These are phyloP conservation scores for Helicocarpus griseus DNA, from an alignment of 2,329 filamentous ascomycete genomes.

Conservation along the genomic window DNA sequence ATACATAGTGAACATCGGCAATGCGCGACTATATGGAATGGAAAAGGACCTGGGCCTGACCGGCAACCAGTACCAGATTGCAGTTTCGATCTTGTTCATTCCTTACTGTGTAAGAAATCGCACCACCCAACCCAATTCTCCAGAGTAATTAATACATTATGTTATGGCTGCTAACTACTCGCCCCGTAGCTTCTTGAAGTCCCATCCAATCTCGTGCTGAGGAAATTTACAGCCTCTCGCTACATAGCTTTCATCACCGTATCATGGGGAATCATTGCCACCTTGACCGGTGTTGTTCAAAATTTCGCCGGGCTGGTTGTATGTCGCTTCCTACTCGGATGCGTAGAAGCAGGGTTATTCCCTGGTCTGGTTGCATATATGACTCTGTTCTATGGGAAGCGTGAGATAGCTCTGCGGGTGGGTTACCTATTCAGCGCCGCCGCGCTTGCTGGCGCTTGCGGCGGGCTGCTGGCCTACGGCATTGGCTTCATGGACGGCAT, in stretches of 20 bases:
- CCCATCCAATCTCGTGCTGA: slow-evolving; percentile 55
- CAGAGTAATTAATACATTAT: no score
- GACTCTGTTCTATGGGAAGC: slow-evolving; percentile 67
- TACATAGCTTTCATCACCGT: slow-evolving; percentile 51
- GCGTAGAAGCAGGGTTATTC: slow-evolving; percentile 61
- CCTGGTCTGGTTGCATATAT: slow-evolving; percentile 60
- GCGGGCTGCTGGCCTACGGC: slow-evolving; percentile 63
- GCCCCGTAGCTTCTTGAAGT: slow-evolving; percentile 47
- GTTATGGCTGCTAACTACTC: slow-evolving; percentile 6
- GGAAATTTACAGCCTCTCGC: slow-evolving; percentile 51
- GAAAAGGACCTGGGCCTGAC: slow-evolving; percentile 52
- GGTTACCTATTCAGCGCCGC: slow-evolving; percentile 58
- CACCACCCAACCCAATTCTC: not conserved
- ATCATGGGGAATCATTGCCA: slow-evolving; percentile 43
- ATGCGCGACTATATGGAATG: slow-evolving; percentile 56
- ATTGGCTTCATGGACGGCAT: slow-evolving; percentile 65
- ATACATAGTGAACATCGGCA: slow-evolving; percentile 58
- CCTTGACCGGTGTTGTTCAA: slow-evolving; percentile 53
- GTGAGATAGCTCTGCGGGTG: slow-evolving; percentile 61
- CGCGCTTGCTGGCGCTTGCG: slow-evolving; percentile 61
- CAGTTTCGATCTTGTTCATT: slow-evolving; percentile 58
- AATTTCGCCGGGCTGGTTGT: slow-evolving; percentile 58
- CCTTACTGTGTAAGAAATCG: slow-evolving; percentile 44
- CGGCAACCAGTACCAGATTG: slow-evolving; percentile 60
- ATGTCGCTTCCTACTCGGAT: slow-evolving; percentile 58